A percentile compares a stretch with the other conserved stretches of the same genome.
phyloP scores from a whole-genome alignment of 2,329 filamentous ascomycete species.

The Pyricularia pennisetigena region DNA sequence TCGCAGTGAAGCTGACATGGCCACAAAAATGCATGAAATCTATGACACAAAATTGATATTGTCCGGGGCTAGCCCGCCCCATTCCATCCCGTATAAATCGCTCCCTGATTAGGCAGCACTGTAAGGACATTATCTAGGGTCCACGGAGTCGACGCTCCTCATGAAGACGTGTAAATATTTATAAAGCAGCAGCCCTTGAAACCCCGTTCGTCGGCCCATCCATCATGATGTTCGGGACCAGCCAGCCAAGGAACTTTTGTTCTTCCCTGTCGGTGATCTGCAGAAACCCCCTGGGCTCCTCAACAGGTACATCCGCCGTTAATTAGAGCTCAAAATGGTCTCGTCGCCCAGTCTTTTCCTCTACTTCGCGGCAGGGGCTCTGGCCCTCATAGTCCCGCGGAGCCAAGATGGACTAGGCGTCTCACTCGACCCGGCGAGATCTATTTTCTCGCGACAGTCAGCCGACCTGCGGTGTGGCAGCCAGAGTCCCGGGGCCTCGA shows the following conservation, averaged over 20 bases:
- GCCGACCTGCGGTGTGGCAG: conserved; percentile 17
- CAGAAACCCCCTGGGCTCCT: not conserved
- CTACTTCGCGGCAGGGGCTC: not conserved
- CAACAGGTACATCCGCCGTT: not conserved
- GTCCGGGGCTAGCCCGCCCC: not conserved
- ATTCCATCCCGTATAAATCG: not conserved
- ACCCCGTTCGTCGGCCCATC: not conserved
- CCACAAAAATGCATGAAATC: not conserved
- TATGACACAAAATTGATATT: not conserved
- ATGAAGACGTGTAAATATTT: not conserved
- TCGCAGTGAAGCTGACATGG: not conserved
- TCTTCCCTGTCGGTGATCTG: not conserved
- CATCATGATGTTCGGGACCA: not conserved
- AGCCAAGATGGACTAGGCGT: not conserved
- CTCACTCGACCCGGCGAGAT: not conserved
- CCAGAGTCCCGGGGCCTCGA: conserved; percentile 10
- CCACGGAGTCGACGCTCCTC: not conserved
- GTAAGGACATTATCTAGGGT: not conserved
- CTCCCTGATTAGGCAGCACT: not conserved
- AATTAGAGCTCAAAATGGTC: not conserved
- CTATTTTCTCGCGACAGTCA: not conserved
- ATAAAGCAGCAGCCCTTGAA: not conserved
- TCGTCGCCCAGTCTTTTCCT: not conserved
- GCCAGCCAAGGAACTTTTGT: not conserved
- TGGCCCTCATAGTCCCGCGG: not conserved